Evolutionary conservation across 2,329 filamentous ascomycete species (phyloP), one percentile per base, ranked within the genome.

Genomic region (Aspergillus sp.): DNA sequence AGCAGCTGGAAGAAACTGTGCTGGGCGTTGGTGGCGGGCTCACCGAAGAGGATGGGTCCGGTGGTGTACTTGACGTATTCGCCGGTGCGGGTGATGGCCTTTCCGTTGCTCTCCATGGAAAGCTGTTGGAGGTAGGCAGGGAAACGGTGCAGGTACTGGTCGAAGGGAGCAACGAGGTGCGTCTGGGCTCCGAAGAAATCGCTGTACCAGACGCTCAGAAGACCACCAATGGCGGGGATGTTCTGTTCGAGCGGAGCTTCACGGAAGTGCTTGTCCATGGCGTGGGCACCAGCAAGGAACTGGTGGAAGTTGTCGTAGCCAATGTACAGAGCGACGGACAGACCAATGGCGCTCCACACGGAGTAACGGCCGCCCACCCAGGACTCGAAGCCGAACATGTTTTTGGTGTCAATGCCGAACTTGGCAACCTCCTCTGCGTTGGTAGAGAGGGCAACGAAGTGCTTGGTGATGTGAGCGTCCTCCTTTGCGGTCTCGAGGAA

Each of bases 1-100:
- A 99, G 89, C 52, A 99, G 90, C 86, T 99, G 95, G 90, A 96
- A 99, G 89, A 99, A 99, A 64, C 95, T 98, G 87, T 99, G 95
- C 84, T 99, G 95, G 49, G 95, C 95, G 77, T 99, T 99, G 79
- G 95, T 99, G 81, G 93, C 96, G 57, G 95, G 95, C 85, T 99
- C 95, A 75, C 95, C 95, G 77, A 99, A 99, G 66, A 99, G 84
- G 76, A 99, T 94, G 58, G 95, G 88, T 53, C 95, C 94, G 43
- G 95, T 99, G 61, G 93, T 97, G 84, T 99, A 99, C 83, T 97
- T 97, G 75, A 96, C 93, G 64, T 96, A 90, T 67, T 89, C 87
- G 43, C 93, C 89, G 61, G 87, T 90, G 73, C 95, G 92, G 65
- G 94, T 96, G 75, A 98, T 93, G 64, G 91, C 92, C 86, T 99